Base-by-base conservation (phyloP, 2,329 filamentous ascomycete species). In the Colletotrichum sojae region DNA sequence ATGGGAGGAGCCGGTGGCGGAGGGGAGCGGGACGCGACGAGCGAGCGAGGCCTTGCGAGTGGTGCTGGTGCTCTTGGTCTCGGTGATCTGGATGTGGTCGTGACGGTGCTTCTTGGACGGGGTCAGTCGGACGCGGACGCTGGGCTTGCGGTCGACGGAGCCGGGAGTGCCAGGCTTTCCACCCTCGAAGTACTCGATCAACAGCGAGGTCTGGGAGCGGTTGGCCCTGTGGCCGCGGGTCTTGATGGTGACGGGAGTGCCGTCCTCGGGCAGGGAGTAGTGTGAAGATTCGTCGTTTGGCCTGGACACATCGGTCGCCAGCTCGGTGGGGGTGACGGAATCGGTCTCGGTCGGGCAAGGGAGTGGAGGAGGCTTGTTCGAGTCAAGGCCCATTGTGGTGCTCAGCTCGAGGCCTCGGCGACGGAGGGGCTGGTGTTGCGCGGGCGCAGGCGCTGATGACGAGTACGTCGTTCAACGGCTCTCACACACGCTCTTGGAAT, bases 101-200 rank as follows among this genome's bases (percentile, higher is more conserved):
- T 90, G 90, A 74, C 84, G 87, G 71, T 85, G 82, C 78, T 86
- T 89, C 78, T 89, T 91, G 75, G 92, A 94, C 15, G 95, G 95
- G 15, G 94, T 97, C 71, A 97, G 88, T 82, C 90, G 88, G 80
- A 92, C 86, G 77, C 88, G 89, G 62, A 98, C 94, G 78, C 94
- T 97, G 13, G 95, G 94, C 74, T 92, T 91, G 75, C 92, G 91
- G 74, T 90, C 88, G 74, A 85, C 85, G 65, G 88, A 83, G 49
- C 82, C 79, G n/a, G 82, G 78, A 72, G 85, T 84, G 63, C 77
- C 77, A 51, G 74, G 69, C 79, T 93, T 95, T 71, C 91, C 90
- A 73, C 90, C 93, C 82, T 97, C 95, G 76, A 97, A 98, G 81
- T 97, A 97, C 82, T 98, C 95, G 76, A 98, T 98, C 75, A 98